Base-by-base conservation (phyloP, 1,284 basidiomycete species). In the Tilletiopsis washingtonensis region DNA sequence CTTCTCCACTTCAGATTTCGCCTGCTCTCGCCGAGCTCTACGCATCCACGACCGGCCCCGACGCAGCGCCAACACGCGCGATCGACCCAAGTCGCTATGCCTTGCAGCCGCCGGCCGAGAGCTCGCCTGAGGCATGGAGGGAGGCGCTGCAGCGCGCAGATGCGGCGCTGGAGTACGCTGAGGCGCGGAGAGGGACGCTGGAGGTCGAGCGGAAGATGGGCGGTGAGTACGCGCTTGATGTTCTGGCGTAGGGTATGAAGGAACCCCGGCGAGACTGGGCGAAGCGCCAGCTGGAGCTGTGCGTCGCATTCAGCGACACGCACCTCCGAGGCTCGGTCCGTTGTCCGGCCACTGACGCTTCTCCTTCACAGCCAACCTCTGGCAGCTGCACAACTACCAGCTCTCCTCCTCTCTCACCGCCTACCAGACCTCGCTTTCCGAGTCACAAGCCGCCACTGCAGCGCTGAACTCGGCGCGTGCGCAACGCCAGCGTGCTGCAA, bases 261-360 rank as follows among this genome's bases (percentile, higher is more conserved):
- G 37, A 97, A 97, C 76, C 76, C 91, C 37, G 81, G 84, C 6
- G 83, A 82, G 39, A 91, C 93, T 71, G 94, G 89, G 88, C 71
- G 93, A 94, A 75, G 12, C 23, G 3, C 17, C 12, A 12, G 6
- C 34, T 12, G 17, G 11, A 25, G 27, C n/a, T 4, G 4, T 40
- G n/a, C 23, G 14, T 23, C 34, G 19, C 19, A 15, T 14, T n/a
- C 17, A 14, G 19, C 12, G n/a, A 44, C 3, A 4, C 42, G 17
- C 5, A 4, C 17, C 4, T 14, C 20, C 37, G 43, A 21, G 9
- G 3, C 23, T 41, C 25, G 26, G 17, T 45, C 39, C 15, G 14
- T 14, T 37, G 34, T 24, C 29, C 34, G n/a, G 11, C 9, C 11
- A n/a, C 40, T 20, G 14, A 29, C 26, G 15, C n/a, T 44, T 52